A percentile compares a stretch with the other conserved stretches of the same genome.
phyloP scores from a whole-genome alignment of 192 early-diverging fungal genomes.

The Geranomyces variabilis region DNA sequence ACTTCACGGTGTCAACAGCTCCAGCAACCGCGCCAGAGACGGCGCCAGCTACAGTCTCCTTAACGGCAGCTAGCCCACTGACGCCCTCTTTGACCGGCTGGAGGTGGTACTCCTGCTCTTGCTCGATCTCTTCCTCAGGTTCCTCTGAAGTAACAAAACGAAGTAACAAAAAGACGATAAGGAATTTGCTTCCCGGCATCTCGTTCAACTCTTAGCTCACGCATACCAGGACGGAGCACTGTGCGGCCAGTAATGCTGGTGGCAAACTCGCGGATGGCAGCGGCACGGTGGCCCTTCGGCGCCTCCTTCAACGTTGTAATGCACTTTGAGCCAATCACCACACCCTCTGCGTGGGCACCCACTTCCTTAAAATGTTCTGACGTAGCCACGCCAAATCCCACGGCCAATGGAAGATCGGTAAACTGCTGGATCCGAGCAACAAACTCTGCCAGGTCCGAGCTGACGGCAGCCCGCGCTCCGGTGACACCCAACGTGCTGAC shows the following conservation, averaged over 20 bases:
- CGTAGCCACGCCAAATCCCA: slow-evolving; percentile 95
- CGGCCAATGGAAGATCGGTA: slow-evolving; percentile 85
- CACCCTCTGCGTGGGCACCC: slow-evolving; percentile 88
- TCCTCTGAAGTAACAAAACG: neutral
- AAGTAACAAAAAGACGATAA: no score
- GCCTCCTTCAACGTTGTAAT: slow-evolving; percentile 77
- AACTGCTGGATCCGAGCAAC: slow-evolving; percentile 78
- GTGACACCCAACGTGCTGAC: slow-evolving; percentile 94
- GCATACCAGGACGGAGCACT: slow-evolving; percentile 24
- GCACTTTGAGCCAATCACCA: slow-evolving; percentile 93
- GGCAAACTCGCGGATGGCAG: slow-evolving; percentile 55
- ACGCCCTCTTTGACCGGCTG: neutral
- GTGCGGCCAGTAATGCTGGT: slow-evolving; percentile 55
- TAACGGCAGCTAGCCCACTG: neutral
- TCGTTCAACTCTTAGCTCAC: no score
- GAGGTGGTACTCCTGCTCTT: slow-evolving; percentile 4
- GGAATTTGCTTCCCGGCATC: no score
- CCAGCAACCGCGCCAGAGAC: no score
- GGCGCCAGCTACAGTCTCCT: neutral
- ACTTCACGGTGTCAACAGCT: no score
- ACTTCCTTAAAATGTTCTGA: slow-evolving; percentile 86
- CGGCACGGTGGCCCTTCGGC: slow-evolving; percentile 43
- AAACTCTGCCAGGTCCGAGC: slow-evolving; percentile 69
- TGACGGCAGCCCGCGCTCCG: slow-evolving; percentile 74
- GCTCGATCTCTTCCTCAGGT: neutral